Evolutionary conservation across 2,329 filamentous ascomycete genomes (phyloP), one percentile per base, ranked within the genome.

Genomic region (Claviceps quebecensis): DNA sequence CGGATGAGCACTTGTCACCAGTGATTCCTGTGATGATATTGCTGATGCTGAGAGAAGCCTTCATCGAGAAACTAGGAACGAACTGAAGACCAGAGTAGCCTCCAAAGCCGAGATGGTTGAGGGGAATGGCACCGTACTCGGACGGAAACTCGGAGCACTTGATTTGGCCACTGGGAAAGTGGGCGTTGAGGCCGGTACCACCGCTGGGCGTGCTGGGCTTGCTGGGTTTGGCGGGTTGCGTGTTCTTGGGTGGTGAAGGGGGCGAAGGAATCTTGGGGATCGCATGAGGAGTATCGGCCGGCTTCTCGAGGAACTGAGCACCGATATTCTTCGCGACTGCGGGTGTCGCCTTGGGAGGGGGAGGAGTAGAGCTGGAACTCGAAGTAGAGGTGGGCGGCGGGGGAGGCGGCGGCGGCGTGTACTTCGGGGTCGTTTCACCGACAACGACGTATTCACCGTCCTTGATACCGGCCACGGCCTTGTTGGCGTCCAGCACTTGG

Each of bases 71-170:
- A 54, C 72, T 70, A 51, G 76, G 74, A 14, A 72, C 68, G 50
- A 74, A 72, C 69, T 95, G 89, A 55, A 96, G 75, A 62, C 89
- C 87, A 57, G 79, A 81, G 83, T 83, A 98, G 56, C 88, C 89
- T 55, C 73, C 77, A 7, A 87, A 70, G 17, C 76, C 74, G 26
- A 90, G 75, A 74, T 84, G 91, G 51, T 75, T 63, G 34, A 93
- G 70, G 47, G 80, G 50, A 45, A 95, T 62, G 1, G 90, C 85
- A 59, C 93, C 93, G 62, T 94, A 97, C 0, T 80, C 72, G 3
- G 80, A 81, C 16, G 90, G 90, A 72, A 96, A 95, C 1, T 73
- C 63, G 55, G 67, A 69, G 71, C 93, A 97, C 56, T 75, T 68
- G 51, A 94, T 61, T 58, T 80, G 67, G 54, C 87, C 87, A 66